Conservation (phyloP, 257 asterid species). For the Paraleonurus japonicus region DNA sequence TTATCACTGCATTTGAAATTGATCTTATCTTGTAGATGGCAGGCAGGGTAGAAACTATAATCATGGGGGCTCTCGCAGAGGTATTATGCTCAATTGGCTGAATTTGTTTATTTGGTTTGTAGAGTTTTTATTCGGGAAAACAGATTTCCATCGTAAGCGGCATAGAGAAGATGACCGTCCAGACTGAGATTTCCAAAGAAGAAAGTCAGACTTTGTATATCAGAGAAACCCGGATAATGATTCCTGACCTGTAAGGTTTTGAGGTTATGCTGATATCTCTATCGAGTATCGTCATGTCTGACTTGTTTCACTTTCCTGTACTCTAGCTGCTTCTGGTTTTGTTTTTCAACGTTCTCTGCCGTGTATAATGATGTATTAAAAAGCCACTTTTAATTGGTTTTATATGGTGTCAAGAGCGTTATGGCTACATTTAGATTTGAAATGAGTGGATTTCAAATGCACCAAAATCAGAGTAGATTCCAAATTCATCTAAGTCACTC, state of each 20-base stretch:
- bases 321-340: not conserved
- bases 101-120: slow-evolving; percentile 4
- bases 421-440: not conserved
- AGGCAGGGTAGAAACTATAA: slow-evolving; percentile 74
- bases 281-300: not conserved
- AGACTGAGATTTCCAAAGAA: slow-evolving; percentile 63
- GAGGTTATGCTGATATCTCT: not conserved
- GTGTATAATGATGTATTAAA: slow-evolving; percentile 1
- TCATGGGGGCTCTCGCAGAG: slow-evolving; percentile 84
- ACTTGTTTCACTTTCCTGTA: not conserved
- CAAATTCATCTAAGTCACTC: not conserved
- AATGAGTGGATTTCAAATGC: not conserved
- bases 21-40: slow-evolving; percentile 50
- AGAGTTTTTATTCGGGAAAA: slow-evolving; percentile 16
- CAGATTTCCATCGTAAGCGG: slow-evolving; percentile 77
- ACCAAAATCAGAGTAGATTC: not conserved
- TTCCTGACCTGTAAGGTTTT: slow-evolving; percentile 72
- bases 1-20: not conserved
- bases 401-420: not conserved
- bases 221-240: slow-evolving; percentile 71
- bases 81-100: slow-evolving; percentile 36
- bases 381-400: not conserved
- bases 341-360: not conserved
- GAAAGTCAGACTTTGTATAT: slow-evolving; percentile 71
- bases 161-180: slow-evolving; percentile 72